phyloP scores from a whole-genome alignment of 2,329 filamentous ascomycete species.

The Aureobasidium melanogenum region DNA sequence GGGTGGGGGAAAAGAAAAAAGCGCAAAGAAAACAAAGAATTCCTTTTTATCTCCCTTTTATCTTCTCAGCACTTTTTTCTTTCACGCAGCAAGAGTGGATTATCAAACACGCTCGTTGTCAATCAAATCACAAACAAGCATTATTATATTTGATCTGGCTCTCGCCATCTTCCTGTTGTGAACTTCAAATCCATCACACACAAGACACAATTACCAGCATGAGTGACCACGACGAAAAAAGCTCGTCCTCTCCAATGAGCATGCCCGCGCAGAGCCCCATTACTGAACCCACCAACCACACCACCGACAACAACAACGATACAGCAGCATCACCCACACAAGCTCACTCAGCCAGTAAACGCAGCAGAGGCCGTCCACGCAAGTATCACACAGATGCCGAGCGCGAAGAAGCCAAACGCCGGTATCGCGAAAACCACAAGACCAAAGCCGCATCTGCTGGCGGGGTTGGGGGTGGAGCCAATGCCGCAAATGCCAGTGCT shows the following conservation, averaged over 20 bases:
- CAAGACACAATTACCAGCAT: not conserved
- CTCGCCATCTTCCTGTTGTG: not conserved
- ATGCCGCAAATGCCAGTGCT: not conserved
- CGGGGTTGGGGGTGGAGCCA: not conserved
- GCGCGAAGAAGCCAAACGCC: slow-evolving; percentile 9
- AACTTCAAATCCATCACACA: no score
- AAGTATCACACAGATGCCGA: slow-evolving; percentile 6
- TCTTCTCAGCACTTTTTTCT: not conserved
- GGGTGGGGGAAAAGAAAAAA: not conserved
- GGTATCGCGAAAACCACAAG: slow-evolving; percentile 9
- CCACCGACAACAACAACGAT: not conserved
- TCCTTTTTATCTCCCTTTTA: not conserved
- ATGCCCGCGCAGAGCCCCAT: not conserved
- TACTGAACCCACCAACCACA: not conserved
- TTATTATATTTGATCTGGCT: not conserved
- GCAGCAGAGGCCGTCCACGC: slow-evolving; percentile 8
- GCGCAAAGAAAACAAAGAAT: slow-evolving; percentile 11
- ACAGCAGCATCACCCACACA: not conserved
- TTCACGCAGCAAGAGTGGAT: not conserved
- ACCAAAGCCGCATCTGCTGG: not conserved
- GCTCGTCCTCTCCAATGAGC: slow-evolving; percentile 4
- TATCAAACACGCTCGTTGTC: not conserved
- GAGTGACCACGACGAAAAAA: not conserved
- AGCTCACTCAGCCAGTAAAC: not conserved
- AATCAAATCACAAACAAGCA: not conserved